phyloP scores from a whole-genome alignment of 768 basidiomycete species.

The Amanita pallidorosea region DNA sequence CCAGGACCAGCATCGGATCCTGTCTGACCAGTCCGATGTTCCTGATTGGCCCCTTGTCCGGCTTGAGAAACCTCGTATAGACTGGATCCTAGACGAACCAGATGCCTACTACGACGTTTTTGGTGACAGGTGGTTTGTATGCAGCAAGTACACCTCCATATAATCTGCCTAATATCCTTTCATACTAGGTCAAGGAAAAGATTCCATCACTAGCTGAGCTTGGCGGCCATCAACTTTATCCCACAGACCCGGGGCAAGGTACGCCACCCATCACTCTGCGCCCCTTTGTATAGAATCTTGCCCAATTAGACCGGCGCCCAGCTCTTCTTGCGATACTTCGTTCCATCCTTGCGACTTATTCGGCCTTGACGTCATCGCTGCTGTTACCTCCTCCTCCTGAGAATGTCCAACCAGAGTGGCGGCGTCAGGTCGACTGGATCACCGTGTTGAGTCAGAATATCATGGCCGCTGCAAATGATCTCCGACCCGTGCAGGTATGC shows the following conservation, averaged over 20 bases:
- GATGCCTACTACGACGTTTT: slow-evolving; percentile 65
- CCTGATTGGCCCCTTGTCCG: slow-evolving; percentile 70
- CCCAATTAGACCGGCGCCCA: slow-evolving; percentile 56
- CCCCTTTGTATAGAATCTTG: neutral
- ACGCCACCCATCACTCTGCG: neutral
- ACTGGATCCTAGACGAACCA: slow-evolving; percentile 85
- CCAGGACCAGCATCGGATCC: slow-evolving; percentile 47
- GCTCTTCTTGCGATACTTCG: slow-evolving; percentile 62
- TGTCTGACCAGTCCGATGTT: slow-evolving; percentile 62
- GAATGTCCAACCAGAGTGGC: slow-evolving; percentile 55
- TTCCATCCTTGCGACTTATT: slow-evolving; percentile 74
- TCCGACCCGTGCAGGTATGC: slow-evolving; percentile 75
- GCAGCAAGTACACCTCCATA: slow-evolving; percentile 17
- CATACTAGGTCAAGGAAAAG: slow-evolving; percentile 62
- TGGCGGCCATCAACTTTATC: slow-evolving; percentile 76
- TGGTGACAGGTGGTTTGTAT: slow-evolving; percentile 86
- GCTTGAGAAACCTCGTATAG: slow-evolving; percentile 79
- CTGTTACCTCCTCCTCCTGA: slow-evolving; percentile 48
- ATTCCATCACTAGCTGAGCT: slow-evolving; percentile 74
- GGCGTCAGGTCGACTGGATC: slow-evolving; percentile 71
- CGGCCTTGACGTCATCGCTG: slow-evolving; percentile 57
- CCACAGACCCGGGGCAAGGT: slow-evolving; percentile 62
- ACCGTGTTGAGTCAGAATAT: slow-evolving; percentile 74
- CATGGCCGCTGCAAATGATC: slow-evolving; percentile 83
- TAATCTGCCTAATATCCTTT: slow-evolving; percentile 4